Base-by-base conservation (phyloP, 2,329 filamentous ascomycete species). In the Furcasterigmium sp. region DNA sequence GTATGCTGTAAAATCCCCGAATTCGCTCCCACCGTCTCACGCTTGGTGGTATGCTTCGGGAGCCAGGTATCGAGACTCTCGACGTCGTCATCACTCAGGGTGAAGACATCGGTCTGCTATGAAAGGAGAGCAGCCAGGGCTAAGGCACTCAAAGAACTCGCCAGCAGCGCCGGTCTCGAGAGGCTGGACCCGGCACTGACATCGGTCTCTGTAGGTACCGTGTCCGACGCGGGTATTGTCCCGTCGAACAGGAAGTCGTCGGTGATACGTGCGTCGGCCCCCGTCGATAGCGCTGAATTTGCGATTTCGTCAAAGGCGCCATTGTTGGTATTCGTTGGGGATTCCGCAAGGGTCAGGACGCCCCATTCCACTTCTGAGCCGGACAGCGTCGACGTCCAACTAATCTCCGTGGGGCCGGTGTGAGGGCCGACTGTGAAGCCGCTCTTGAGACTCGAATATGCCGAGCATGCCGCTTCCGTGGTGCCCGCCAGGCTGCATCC, bases 381-480 rank as follows among this genome's bases (percentile, higher is more conserved):
- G 8, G 62, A 56, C 25, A 70, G 64, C 6, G 70, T 73, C 29
- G 62, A 69, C 1, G 64, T 71, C 68, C 70, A 73, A 13, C 57
- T 59, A 10, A 65, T 60, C 46, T 72, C 61, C 1, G 68, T 70
- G 32, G 69, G 67, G 1, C 70, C 69, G 2, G 63, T 64, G 40
- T 64, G 43, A 8, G 57, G 54, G 40, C 65, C 66, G 37, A 67
- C 60, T 5, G 56, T 55, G 49, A 65, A 69, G 38, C 61, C 61
- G 5, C 63, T 52, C 32, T 60, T 63, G 41, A 64, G 66, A 39
- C 70, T 72, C 3, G 72, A 70, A 48, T 70, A 73, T 17, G 70
- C 71, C 1, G 68, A 73, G 48, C 72, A 75, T 5, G 66, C 70
- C 15, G 71, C 71, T 9, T 59, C 62, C 5, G 68, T 70, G 5